phyloP scores from a whole-genome alignment of 148 eudicot species.

The Fallopia convolvulus region DNA sequence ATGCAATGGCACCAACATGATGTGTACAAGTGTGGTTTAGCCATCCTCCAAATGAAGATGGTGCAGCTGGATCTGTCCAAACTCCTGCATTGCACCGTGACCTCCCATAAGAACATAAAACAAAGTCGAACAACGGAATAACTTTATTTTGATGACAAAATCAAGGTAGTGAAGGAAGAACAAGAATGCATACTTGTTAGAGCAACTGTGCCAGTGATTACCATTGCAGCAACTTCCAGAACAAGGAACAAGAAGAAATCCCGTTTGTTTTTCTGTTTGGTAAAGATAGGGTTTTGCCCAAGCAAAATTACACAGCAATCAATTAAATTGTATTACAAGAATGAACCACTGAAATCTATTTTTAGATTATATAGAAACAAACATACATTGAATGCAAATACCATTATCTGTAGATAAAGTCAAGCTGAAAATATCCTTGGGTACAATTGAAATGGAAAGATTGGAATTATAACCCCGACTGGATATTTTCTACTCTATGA shows the following conservation, averaged over 20 bases:
- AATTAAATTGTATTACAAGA: not conserved
- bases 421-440: not conserved
- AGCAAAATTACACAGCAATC: not conserved
- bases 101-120: not conserved
- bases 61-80: conserved; percentile 74
- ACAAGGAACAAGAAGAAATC: conserved; percentile 84
- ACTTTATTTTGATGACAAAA: not conserved
- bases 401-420: not conserved
- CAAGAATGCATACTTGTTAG: conserved; percentile 50
- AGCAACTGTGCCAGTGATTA: conserved; percentile 69
- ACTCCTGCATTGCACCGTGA: conserved; percentile 47
- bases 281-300: not conserved
- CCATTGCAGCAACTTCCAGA: conserved; percentile 85
- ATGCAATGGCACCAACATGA: conserved; percentile 73
- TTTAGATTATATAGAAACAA: not conserved
- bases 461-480: not conserved
- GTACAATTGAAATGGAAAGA: not conserved
- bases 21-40: conserved; percentile 51
- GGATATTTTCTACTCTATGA: not conserved
- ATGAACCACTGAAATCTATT: not conserved
- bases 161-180: not conserved
- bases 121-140: not conserved
- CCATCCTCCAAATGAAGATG: conserved; percentile 84
- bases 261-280: conserved; percentile 86
- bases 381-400: not conserved